Evolutionary conservation across 768 basidiomycete species (phyloP).

Genomic region (Pleurotus tuber-regium): DNA sequence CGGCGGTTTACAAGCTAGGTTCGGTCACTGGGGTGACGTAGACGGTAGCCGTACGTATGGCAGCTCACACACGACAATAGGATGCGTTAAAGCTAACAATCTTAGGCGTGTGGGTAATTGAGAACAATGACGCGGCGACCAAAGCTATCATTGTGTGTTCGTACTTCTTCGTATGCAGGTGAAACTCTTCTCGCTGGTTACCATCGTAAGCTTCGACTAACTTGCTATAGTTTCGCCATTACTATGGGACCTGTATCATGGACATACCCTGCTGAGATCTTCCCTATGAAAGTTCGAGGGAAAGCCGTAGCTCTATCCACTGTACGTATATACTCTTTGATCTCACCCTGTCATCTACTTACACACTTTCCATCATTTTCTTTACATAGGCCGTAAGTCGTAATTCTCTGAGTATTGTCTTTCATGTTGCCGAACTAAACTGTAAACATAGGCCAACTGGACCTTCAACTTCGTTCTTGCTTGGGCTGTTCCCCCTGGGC

Average conservation of each 20-base stretch:
- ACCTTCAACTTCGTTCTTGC: constrained; percentile 73
- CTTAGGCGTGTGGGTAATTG: constrained; percentile 49
- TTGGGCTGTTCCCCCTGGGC: constrained; percentile 71
- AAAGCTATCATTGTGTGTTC: constrained; percentile 76
- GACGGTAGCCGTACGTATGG: constrained; percentile 29
- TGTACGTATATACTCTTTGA: neutral
- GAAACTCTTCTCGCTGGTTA: neutral
- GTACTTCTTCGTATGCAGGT: constrained; percentile 71
- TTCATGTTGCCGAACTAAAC: neutral
- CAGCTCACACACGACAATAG: too few species aligned
- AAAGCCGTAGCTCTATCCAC: constrained; percentile 44
- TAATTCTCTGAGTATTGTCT: constrained; percentile 4
- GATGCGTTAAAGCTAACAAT: neutral
- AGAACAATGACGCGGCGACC: constrained; percentile 50
- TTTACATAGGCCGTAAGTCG: constrained; percentile 15
- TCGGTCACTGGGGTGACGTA: constrained; percentile 58
- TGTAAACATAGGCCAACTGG: constrained; percentile 41
- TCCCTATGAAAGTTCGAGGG: constrained; percentile 21
- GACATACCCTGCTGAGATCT: constrained; percentile 69
- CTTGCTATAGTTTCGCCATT: constrained; percentile 49
- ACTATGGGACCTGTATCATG: constrained; percentile 78
- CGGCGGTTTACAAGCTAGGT: constrained; percentile 69
- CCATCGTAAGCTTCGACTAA: neutral
- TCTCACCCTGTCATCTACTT: constrained; percentile 18
- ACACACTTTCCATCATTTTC: constrained; percentile 1